Base-by-base conservation (phyloP, 805 yeast genomes). In the Candida pseudoglaebosa region DNA sequence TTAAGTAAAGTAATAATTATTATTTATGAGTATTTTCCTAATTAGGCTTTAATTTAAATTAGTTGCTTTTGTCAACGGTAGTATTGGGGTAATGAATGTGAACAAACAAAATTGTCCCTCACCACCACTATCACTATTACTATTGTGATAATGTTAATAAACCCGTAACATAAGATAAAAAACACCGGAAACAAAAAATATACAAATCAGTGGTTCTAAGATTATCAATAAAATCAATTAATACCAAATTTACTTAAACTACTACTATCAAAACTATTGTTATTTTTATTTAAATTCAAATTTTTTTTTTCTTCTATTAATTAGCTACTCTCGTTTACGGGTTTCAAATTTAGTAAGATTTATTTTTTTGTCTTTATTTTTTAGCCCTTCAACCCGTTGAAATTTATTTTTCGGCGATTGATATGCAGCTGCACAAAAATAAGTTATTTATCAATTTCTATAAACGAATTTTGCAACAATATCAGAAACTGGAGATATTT, bases 11-110 rank as follows among this genome's bases (percentile, higher is more conserved):
- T 26, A 26, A 26, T 26, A 26, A n/a, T 10, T 26, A 26, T 26
- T 26, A 26, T 26, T 26, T 26, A 26, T 12, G 12, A 13, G 5
- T 26, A 26, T 26, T 26, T 26, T 26, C 29, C 29, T 26, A 26
- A n/a, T 26, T 26, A 26, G 29, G 29, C 29, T 26, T 26, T 26
- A 26, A 26, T 26, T 26, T n/a, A 15, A 26, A 21, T 6, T 16
- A 15, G 34, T 32, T 32, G 34, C 34, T 32, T 32, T 32, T 32
- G 7, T 10, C 22, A 32, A 32, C 34, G 34, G 33, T 32, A 32
- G 24, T 17, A 17, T 32, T 32, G 34, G 34, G 34, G 34, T 32
- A 32, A 8, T 22, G n/a, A n/a, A n/a, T n/a, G n/a, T n/a, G n/a
- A n/a, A n/a, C n/a, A n/a, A n/a, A n/a, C n/a, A n/a, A n/a, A n/a